These are phyloP conservation scores for Didymella glomerata DNA, from an alignment of 2,329 filamentous ascomycete genomes.

Conservation along the genomic window DNA sequence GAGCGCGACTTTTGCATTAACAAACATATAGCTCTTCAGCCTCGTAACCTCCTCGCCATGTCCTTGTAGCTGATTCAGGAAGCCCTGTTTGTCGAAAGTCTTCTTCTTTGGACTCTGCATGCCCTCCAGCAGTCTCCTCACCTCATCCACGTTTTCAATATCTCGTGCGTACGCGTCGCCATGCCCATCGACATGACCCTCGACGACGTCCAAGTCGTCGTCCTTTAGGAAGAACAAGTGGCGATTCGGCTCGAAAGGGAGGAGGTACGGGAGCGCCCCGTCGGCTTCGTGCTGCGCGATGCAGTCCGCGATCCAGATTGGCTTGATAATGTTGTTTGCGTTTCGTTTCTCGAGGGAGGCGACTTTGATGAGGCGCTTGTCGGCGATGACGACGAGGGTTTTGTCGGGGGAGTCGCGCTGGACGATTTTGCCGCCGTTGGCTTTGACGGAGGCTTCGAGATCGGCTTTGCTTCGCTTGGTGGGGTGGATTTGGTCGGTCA, in stretches of 20 bases:
- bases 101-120: conserved; percentile 46
- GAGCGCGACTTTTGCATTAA: conserved; percentile 37
- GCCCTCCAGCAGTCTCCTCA: conserved; percentile 56
- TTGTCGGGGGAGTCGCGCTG: conserved; percentile 73
- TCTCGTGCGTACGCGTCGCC: conserved; percentile 86
- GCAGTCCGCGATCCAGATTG: conserved; percentile 85
- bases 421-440: conserved; percentile 80
- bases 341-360: conserved; percentile 80
- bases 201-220: conserved; percentile 63
- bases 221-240: conserved; percentile 78
- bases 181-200: conserved; percentile 74
- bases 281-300: conserved; percentile 68
- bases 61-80: conserved; percentile 41
- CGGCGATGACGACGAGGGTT: conserved; percentile 76
- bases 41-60: conserved; percentile 35
- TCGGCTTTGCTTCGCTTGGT: conserved; percentile 79
- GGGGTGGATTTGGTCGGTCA: conserved; percentile 77
- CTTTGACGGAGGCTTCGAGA: conserved; percentile 81
- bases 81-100: conserved; percentile 28
- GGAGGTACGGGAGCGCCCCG: conserved; percentile 61
- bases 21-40: conserved; percentile 46
- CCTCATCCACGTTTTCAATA: conserved; percentile 66
- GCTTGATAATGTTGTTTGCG: conserved; percentile 75
- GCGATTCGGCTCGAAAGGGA: conserved; percentile 70
- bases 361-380: conserved; percentile 81